A percentile compares a stretch with the other conserved stretches of the same genome.
Conservation (phyloP, 768 basidiomycete species). For the Boletus bicolor region DNA sequence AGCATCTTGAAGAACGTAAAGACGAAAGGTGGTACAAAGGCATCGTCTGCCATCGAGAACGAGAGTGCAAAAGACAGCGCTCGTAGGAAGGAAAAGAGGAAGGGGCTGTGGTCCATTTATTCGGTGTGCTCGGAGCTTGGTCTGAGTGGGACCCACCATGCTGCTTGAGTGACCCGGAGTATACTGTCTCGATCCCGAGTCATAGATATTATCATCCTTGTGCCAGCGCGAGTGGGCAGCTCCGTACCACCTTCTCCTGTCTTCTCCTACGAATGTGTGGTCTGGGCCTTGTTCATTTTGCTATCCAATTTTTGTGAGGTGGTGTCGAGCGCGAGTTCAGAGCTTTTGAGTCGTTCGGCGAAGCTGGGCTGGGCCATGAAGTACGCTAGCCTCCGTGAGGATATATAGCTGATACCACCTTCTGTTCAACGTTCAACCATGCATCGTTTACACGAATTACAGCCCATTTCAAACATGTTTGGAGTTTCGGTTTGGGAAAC, state of each 20-base stretch:
- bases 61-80: not conserved
- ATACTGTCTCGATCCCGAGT: not conserved
- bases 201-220: not conserved
- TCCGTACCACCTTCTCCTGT: not conserved
- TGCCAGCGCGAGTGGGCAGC: no score
- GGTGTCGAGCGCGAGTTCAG: not conserved
- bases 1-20: slow-evolving; percentile 17
- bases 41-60: slow-evolving; percentile 16
- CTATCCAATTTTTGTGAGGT: not conserved
- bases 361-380: no score
- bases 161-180: not conserved
- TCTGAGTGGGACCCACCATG: slow-evolving; percentile 8
- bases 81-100: slow-evolving; percentile 23
- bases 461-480: no score
- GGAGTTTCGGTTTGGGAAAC: no score
- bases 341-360: not conserved
- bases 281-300: not conserved
- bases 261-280: not conserved
- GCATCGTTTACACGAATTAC: no score
- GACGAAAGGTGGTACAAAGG: slow-evolving; percentile 9
- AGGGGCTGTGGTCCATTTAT: slow-evolving; percentile 28
- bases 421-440: no score
- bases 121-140: slow-evolving; percentile 28
- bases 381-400: no score
- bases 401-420: no score